Evolutionary conservation across 2,329 filamentous ascomycete genomes (phyloP).

Genomic region (Monosporascus sp.): DNA sequence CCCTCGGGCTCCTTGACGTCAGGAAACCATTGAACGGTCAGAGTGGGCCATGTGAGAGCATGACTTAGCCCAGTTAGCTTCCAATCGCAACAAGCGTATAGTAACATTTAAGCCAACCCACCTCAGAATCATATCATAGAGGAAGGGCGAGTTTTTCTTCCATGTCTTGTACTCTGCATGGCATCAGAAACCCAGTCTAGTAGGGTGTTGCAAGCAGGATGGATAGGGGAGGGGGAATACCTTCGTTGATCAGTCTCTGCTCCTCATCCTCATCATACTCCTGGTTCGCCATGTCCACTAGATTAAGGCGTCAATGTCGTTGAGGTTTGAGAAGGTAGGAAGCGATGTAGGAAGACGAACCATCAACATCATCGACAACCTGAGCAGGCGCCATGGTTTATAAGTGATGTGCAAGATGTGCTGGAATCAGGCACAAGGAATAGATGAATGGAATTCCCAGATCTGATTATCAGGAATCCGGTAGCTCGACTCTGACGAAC

Average conservation of each 20-base stretch:
- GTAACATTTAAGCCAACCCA: constrained; percentile 24
- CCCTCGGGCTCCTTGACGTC: constrained; percentile 85
- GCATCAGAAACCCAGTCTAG: constrained; percentile 6
- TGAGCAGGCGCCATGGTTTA: constrained; percentile 42
- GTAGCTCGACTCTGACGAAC: too few species aligned
- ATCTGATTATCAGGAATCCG: too few species aligned
- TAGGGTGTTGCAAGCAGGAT: neutral
- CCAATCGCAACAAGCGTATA: neutral
- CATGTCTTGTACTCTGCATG: constrained; percentile 92
- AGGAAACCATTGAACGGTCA: constrained; percentile 97
- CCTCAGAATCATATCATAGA: constrained; percentile 96
- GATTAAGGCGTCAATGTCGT: constrained; percentile 13
- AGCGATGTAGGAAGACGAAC: constrained; percentile 28
- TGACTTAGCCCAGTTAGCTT: constrained; percentile 43
- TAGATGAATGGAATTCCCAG: too few species aligned
- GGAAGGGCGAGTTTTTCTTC: constrained; percentile 99
- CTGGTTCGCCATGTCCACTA: constrained; percentile 46
- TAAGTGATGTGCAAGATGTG: neutral
- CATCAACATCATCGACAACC: constrained; percentile 45
- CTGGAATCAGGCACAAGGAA: too few species aligned
- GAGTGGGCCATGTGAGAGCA: constrained; percentile 92
- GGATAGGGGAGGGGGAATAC: constrained; percentile 34
- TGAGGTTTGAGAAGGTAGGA: neutral
- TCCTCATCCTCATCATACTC: constrained; percentile 69
- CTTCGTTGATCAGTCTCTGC: constrained; percentile 92